Conservation (phyloP, 176 grass and related monocot genomes). For the Thinopyrum elongatum region DNA sequence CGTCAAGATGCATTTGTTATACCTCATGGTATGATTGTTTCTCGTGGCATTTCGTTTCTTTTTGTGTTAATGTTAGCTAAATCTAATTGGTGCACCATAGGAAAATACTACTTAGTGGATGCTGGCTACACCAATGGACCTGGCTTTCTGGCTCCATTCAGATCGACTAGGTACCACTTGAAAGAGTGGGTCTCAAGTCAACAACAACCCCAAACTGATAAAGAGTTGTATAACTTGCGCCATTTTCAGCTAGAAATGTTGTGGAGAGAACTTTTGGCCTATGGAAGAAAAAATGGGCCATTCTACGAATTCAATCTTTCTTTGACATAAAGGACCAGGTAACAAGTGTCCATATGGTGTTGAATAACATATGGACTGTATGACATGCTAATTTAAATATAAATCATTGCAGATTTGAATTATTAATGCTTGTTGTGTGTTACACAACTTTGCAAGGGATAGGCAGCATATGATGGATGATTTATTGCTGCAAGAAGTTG, state of each 20-base stretch:
- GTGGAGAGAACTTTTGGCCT: neutral
- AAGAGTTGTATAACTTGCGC: too few relatives aligned
- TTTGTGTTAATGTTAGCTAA: too few relatives aligned
- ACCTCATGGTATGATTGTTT: too few relatives aligned
- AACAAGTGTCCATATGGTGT: neutral
- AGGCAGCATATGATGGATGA: neutral
- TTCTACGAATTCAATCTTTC: neutral
- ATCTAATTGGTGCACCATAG: too few relatives aligned
- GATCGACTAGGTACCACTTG: too few relatives aligned
- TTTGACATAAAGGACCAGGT: neutral
- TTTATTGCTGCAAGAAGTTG: neutral
- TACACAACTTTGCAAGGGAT: conserved; percentile 2
- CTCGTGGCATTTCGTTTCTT: too few relatives aligned
- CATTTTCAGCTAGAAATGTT: neutral
- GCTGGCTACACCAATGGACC: too few relatives aligned
- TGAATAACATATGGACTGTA: neutral
- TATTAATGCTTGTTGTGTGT: conserved; percentile 15
- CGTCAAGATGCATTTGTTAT: too few relatives aligned
- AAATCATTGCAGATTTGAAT: neutral
- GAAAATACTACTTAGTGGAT: too few relatives aligned
- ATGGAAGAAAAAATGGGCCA: neutral
- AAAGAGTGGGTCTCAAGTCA: too few relatives aligned
- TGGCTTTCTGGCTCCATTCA: too few relatives aligned
- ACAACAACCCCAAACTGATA: too few relatives aligned
- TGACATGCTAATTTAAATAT: neutral